These are phyloP conservation scores for Paramecium primaurelia DNA, from an alignment of 73 alveolate genomes.

Conservation along the genomic window DNA sequence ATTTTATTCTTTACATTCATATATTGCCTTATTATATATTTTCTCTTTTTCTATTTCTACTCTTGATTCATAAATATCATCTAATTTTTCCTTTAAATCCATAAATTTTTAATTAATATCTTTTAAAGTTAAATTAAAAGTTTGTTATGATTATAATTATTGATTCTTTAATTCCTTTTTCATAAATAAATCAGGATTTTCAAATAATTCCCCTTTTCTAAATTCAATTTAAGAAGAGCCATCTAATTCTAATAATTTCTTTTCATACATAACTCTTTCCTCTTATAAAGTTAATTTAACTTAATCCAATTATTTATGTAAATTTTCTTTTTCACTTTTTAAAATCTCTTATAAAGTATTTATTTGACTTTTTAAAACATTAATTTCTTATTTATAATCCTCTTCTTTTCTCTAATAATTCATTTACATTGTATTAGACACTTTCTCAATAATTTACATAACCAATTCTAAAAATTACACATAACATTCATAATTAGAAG, in stretches of 20 bases:
- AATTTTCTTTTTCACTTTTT: slow-evolving; percentile 57
- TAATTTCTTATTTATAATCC: slow-evolving; percentile 64
- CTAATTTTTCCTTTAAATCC: slow-evolving; percentile 63
- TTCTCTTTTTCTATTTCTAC: slow-evolving; percentile 67
- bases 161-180: slow-evolving; percentile 12
- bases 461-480: slow-evolving; percentile 64
- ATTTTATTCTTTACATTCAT: slow-evolving; percentile 54
- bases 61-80: slow-evolving; percentile 64
- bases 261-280: slow-evolving; percentile 16
- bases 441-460: slow-evolving; percentile 62
- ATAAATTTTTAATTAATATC: not conserved
- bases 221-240: not conserved
- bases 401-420: slow-evolving; percentile 58
- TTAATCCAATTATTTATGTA: slow-evolving; percentile 62
- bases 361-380: slow-evolving; percentile 56
- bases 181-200: slow-evolving; percentile 34
- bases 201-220: slow-evolving; percentile 20
- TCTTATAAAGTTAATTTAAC: slow-evolving; percentile 31
- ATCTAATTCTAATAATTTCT: slow-evolving; percentile 25
- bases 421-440: slow-evolving; percentile 39
- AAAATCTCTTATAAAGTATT: slow-evolving; percentile 59
- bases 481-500: slow-evolving; percentile 56
- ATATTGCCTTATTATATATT: slow-evolving; percentile 42
- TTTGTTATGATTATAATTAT: not conserved
- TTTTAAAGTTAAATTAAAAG: not conserved